Percentiles rank a stretch among this genome's conserved stretches.
Evolutionary conservation across 1,284 basidiomycete genomes (phyloP).

Genomic region (Boletus albobrunnescens): DNA sequence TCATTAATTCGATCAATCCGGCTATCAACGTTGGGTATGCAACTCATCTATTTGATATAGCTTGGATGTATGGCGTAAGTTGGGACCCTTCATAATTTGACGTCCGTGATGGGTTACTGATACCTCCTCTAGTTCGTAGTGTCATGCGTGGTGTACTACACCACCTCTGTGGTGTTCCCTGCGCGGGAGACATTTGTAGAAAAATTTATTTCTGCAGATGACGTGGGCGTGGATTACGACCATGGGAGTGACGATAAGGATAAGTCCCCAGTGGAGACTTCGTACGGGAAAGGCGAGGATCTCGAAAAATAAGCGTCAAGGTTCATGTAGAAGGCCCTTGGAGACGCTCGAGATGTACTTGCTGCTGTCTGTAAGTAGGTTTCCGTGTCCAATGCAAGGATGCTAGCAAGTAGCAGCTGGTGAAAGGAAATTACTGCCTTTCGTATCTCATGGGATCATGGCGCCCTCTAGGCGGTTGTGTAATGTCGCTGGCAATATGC

Average conservation of each 20-base stretch:
- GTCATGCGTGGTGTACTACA: conserved; percentile 46
- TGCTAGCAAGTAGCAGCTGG: too few relatives aligned
- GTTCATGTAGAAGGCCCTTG: too few relatives aligned
- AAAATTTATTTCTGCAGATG: conserved; percentile 37
- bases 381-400: too few relatives aligned
- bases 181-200: conserved; percentile 57
- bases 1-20: conserved; percentile 62
- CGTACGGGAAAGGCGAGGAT: background rate
- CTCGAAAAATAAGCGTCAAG: conserved; percentile 4
- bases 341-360: too few relatives aligned
- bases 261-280: background rate
- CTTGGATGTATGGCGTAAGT: conserved; percentile 69
- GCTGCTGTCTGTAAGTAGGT: too few relatives aligned
- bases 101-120: background rate
- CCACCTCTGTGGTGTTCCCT: conserved; percentile 55
- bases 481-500: too few relatives aligned
- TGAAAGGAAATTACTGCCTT: too few relatives aligned
- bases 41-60: conserved; percentile 57
- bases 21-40: conserved; percentile 52
- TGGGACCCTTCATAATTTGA: background rate
- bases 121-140: conserved; percentile 37
- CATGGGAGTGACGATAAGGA: background rate
- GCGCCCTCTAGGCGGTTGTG: too few relatives aligned
- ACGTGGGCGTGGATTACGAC: conserved; percentile 5
- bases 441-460: too few relatives aligned